Percentiles rank a stretch among this genome's conserved stretches.
Evolutionary conservation across 1,284 basidiomycete genomes (phyloP).

Genomic region (Exsudoporus floridanus): DNA sequence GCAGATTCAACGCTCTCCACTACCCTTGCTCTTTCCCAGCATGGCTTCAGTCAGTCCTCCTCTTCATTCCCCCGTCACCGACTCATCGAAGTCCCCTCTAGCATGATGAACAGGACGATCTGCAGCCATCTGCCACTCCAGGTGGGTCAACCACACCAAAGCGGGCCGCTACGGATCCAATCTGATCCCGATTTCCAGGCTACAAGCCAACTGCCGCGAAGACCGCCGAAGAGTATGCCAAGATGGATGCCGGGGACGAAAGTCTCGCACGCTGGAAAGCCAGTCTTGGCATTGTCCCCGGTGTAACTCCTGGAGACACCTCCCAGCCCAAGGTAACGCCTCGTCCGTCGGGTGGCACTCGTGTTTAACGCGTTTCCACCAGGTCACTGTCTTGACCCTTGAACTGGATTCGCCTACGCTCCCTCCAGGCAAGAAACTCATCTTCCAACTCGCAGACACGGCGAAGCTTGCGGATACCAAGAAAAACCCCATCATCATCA

Average conservation of each 20-base stretch:
- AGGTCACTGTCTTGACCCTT: conserved; percentile 71
- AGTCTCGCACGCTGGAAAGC: conserved; percentile 88
- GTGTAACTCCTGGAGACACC: conserved; percentile 39
- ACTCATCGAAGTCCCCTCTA: conserved; percentile 29
- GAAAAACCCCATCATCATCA: conserved; percentile 75
- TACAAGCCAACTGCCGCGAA: conserved; percentile 72
- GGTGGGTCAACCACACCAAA: conserved; percentile 41
- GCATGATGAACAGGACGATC: conserved; percentile 64
- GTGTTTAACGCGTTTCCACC: conserved; percentile 4
- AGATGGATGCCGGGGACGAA: conserved; percentile 83
- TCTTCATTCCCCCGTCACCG: neutral
- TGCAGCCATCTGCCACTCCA: conserved; percentile 61
- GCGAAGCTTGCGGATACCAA: conserved; percentile 50
- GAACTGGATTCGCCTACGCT: conserved; percentile 69
- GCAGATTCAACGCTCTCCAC: conserved; percentile 17
- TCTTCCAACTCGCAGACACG: conserved; percentile 55
- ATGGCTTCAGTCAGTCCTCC: conserved; percentile 45
- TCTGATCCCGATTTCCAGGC: conserved; percentile 44
- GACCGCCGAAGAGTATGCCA: conserved; percentile 66
- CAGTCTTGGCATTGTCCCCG: conserved; percentile 77
- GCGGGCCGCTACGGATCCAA: neutral
- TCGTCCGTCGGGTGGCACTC: conserved; percentile 7
- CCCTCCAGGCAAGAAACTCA: conserved; percentile 59
- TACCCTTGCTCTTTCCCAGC: conserved; percentile 27
- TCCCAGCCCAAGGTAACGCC: conserved; percentile 61